A percentile compares a stretch with the other conserved stretches of the same genome.
Evolutionary conservation across 2,329 filamentous ascomycete species (phyloP).

Genomic region (Penicillium sp.): DNA sequence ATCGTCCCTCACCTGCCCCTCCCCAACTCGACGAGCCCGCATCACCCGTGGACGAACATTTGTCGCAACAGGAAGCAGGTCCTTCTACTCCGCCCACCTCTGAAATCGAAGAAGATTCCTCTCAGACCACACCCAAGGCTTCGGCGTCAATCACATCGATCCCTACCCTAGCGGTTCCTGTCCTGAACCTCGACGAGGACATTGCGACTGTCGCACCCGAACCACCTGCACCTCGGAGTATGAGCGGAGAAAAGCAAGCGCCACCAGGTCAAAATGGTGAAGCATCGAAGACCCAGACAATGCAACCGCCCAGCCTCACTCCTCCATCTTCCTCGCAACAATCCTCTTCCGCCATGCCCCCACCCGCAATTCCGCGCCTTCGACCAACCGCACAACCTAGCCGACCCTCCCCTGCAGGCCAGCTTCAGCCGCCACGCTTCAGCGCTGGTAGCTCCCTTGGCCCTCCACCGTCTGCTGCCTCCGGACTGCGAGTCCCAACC

Average conservation of each 20-base stretch:
- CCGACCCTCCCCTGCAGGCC: constrained; percentile 12
- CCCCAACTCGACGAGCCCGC: constrained; percentile 12
- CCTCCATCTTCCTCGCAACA: constrained; percentile 9
- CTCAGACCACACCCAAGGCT: constrained; percentile 36
- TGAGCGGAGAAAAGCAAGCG: constrained; percentile 5
- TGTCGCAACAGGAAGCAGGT: constrained; percentile 6
- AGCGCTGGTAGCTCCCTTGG: constrained; percentile 29
- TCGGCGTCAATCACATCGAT: constrained; percentile 22
- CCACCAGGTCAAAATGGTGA: constrained; percentile 10
- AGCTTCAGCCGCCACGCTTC: constrained; percentile 28
- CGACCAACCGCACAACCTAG: constrained; percentile 22
- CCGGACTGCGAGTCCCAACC: constrained; percentile 38
- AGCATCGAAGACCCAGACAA: constrained; percentile 3
- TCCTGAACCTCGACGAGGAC: constrained; percentile 28
- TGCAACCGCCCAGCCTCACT: constrained; percentile 8
- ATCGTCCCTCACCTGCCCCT: constrained; percentile 10
- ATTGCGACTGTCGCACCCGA: constrained; percentile 4
- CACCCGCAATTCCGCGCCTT: constrained; percentile 30
- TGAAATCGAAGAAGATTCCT: constrained; percentile 18
- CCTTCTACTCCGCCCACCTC: constrained; percentile 3
- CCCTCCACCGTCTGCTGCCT: constrained; percentile 42
- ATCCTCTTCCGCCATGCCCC: constrained; percentile 26
- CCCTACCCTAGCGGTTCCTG: constrained; percentile 27
- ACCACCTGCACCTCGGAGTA: constrained; percentile 5
- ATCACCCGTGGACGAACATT: constrained; percentile 10